Conservation (phyloP, 495 filamentous ascomycete species). For the Hyaloscypha bicolor region DNA sequence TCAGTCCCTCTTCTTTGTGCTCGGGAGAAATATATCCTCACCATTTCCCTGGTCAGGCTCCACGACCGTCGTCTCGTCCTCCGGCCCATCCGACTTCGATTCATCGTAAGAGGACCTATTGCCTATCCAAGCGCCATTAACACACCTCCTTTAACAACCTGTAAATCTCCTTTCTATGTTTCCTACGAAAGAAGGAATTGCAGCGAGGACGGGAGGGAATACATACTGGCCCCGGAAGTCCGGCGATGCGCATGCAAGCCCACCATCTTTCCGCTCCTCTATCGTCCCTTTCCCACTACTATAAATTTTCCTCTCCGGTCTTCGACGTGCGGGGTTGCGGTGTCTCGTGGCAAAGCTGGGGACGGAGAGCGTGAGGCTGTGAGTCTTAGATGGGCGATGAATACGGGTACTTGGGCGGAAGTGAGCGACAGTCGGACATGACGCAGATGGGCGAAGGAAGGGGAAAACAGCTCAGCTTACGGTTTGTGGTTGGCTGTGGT, state of each 20-base stretch:
- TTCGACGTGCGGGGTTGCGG: background rate
- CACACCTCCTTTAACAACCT: background rate
- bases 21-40: slow-evolving; percentile 38
- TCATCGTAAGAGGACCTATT: slow-evolving; percentile 52
- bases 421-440: background rate
- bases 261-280: slow-evolving; percentile 27
- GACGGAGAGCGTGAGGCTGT: background rate
- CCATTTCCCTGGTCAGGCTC: slow-evolving; percentile 77
- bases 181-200: background rate
- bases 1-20: background rate
- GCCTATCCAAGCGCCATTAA: slow-evolving; percentile 37
- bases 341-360: background rate
- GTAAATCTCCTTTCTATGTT: background rate
- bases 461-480: background rate
- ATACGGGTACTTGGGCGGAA: background rate
- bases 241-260: slow-evolving; percentile 32
- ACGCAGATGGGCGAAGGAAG: background rate
- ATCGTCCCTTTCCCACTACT: background rate
- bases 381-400: background rate
- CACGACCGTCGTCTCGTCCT: slow-evolving; percentile 77
- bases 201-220: background rate
- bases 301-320: background rate
- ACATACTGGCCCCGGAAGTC: slow-evolving; percentile 35
- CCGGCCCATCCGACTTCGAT: slow-evolving; percentile 35
- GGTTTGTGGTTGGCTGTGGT: background rate